Conservation (phyloP, 768 basidiomycete species). For the Termitomyces heimii region DNA sequence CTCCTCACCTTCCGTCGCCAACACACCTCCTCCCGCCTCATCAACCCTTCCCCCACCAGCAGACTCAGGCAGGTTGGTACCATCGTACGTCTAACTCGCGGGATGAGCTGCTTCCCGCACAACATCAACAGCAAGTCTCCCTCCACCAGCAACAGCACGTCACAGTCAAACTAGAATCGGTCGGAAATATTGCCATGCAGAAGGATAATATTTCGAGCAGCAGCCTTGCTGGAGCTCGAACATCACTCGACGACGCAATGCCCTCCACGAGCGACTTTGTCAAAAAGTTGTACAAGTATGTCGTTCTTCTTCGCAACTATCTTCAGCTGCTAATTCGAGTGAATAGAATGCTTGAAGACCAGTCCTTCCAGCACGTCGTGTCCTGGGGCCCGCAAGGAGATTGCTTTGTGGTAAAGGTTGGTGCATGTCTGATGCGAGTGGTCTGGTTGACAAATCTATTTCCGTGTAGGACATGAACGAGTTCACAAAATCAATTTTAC, state of each 20-base stretch:
- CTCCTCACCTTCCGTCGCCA: not conserved
- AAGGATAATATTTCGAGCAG: not conserved
- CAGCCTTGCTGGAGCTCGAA: not conserved
- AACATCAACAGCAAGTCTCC: not conserved
- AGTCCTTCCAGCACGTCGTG: conserved; percentile 63
- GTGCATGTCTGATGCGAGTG: not conserved
- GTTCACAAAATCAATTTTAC: conserved; percentile 86
- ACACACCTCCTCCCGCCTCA: not conserved
- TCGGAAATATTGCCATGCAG: conserved; percentile 1
- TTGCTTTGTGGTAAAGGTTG: conserved; percentile 83
- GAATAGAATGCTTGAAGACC: conserved; percentile 83
- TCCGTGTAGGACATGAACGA: conserved; percentile 77
- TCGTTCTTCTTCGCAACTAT: conserved; percentile 1
- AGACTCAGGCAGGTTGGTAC: not conserved
- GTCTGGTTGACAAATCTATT: not conserved
- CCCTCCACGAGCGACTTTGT: conserved; percentile 91
- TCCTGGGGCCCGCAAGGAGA: conserved; percentile 83
- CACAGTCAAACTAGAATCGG: conserved; percentile 20
- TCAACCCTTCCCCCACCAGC: not conserved
- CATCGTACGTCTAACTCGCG: conserved; percentile 28
- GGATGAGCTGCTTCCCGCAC: conserved; percentile 27
- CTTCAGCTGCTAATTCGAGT: not conserved
- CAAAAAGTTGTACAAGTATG: conserved; percentile 89
- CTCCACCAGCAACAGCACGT: conserved; percentile 14
- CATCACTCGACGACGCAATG: conserved; percentile 60